Base-by-base conservation (phyloP, 495 filamentous ascomycete species). In the Aspergillus baeticus region DNA sequence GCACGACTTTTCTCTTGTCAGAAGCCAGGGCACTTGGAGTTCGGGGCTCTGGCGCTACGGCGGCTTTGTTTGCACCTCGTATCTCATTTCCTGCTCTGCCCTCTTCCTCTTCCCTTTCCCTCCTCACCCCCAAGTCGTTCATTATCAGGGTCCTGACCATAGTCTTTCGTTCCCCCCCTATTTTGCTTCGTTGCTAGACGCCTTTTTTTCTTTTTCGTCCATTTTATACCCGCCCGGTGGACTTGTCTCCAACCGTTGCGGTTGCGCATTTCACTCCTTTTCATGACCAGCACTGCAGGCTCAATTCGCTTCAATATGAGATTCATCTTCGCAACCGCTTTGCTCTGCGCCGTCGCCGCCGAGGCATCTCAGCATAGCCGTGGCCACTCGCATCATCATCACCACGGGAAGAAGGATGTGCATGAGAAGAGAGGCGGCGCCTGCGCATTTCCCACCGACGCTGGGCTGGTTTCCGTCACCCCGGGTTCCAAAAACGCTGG, bases 401-500 rank as follows among this genome's bases (percentile, higher is more conserved):
- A 33, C 7, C 52, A 41, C 23, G 54, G 37, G 39, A 39, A 37
- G 54, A 62, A 58, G 29, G 50, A 57, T 14, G 53, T 58, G 3
- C 37, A 73, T 18, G 61, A 71, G 64, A 79, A 77, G 63, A 69
- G 67, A 50, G 61, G 81, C 49, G 78, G 76, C 29, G 67, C 75
- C 58, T 92, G 89, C 67, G 57, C 78, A 51, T 87, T 92, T 64
- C 89, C 90, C 14, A 69, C 68, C 35, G 77, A 88, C 63, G 84
- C 83, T 20, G 88, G 89, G 35, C 69, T 92, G 60, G 81, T 91
- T 41, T 68, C 79, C 31, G 79, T 93, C 23, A 87, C 84, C 5
- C 87, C 90, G 6, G 78, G 75, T 45, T 65, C 59, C 22, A 58
- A 71, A 62, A 94, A 94, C 71, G 88, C 77, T 33, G 89, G 89